phyloP scores from a whole-genome alignment of 2,329 filamentous ascomycete species.

The Colletotrichum endophyticum region DNA sequence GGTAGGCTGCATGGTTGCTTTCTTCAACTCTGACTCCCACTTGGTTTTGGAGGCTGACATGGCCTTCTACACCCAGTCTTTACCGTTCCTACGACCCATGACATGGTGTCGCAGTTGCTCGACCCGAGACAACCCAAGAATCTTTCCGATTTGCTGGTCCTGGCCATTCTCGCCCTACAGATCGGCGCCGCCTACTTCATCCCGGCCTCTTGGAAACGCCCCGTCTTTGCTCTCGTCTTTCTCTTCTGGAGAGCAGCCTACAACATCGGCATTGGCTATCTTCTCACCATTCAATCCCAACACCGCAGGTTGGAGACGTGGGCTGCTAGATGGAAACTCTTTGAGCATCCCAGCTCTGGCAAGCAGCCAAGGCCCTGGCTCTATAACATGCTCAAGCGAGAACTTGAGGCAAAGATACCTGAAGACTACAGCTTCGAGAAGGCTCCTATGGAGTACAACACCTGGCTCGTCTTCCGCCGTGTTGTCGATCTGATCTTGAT shows the following conservation, averaged over 20 bases:
- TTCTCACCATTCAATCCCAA: slow-evolving; percentile 89
- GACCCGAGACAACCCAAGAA: slow-evolving; percentile 97
- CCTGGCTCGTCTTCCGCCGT: slow-evolving; percentile 94
- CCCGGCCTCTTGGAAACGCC: slow-evolving; percentile 71
- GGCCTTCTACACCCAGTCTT: slow-evolving; percentile 71
- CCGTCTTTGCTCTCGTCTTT: slow-evolving; percentile 83
- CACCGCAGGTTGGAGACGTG: slow-evolving; percentile 85
- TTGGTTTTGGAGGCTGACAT: not conserved
- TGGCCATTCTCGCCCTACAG: slow-evolving; percentile 78
- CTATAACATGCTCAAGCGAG: slow-evolving; percentile 82
- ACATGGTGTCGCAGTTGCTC: slow-evolving; percentile 98
- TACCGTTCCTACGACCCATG: slow-evolving; percentile 92
- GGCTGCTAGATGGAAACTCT: slow-evolving; percentile 85
- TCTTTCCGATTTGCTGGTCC: slow-evolving; percentile 80
- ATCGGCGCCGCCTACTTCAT: slow-evolving; percentile 77
- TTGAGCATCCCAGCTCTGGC: slow-evolving; percentile 82
- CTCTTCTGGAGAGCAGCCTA: slow-evolving; percentile 92
- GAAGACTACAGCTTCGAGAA: slow-evolving; percentile 92
- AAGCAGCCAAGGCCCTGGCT: slow-evolving; percentile 83
- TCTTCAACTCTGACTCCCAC: not conserved
- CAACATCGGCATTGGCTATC: slow-evolving; percentile 90
- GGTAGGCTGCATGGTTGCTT: slow-evolving; percentile 60
- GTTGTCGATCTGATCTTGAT: slow-evolving; percentile 97
- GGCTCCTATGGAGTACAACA: slow-evolving; percentile 97
- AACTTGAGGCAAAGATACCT: slow-evolving; percentile 93